Base-by-base conservation (phyloP, 2,329 filamentous ascomycete genomes). In the Ceratocystis albifundus region DNA sequence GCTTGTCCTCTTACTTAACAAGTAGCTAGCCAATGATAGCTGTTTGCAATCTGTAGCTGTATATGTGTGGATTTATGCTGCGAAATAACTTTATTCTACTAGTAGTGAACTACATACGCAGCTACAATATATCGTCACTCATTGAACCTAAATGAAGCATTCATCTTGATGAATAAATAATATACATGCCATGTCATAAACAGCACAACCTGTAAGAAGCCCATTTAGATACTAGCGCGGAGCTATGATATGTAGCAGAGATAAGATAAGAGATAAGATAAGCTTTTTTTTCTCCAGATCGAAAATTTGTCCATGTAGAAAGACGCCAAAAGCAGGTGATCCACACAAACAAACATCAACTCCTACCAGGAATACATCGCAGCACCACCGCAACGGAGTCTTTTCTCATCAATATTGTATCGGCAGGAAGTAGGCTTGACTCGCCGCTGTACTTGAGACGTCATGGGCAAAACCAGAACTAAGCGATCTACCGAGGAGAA, bases 381-480 rank as follows among this genome's bases (percentile, higher is more conserved):
- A 28, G 20, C 22, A 53, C 22, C 8, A 53, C 36, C 48, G 0
- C 48, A 28, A 28, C 15, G 2, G 8, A 4, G 12, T 25, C 5
- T 15, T 4, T 25, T 6, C 12, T 28, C 15, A 28, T 53, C 8
- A 41, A 41, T 15, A 28, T 53, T 15, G 22, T 25, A 28, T 25
- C 22, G 6, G 28, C 48, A 53, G 22, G n/a, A 46, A 48, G 7
- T 50, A 46, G 25, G 48, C 48, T 12, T 25, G 3, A 12, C 10
- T 12, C 22, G 22, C 4, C 4, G 22, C 10, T 53, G 36, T 10
- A 12, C 36, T 66, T 53, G 41, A 66, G 68, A 74, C 67, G 64
- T 28, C 48, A 79, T 78, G 77, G 76, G 76, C 12, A 78, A 79
- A 70, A 77, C 76, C 61, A 74, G 77, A 69, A 77, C 77, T 20